These are phyloP conservation scores for Elsinoe fawcettii DNA, from an alignment of 2,329 filamentous ascomycete genomes.

Conservation along the genomic window DNA sequence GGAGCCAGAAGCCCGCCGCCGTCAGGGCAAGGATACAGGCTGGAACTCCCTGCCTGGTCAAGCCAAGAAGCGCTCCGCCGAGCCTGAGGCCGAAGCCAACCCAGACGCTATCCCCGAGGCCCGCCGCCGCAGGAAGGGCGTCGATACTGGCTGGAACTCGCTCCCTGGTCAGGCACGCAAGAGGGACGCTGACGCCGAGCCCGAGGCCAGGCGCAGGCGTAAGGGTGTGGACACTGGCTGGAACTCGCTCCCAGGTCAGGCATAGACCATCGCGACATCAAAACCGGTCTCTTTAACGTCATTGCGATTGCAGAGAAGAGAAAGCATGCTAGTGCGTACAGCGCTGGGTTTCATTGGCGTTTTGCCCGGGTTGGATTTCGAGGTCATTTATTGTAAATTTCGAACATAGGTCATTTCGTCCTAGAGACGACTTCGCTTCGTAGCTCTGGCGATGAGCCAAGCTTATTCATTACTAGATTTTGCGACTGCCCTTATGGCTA, in stretches of 20 bases:
- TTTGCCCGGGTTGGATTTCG: neutral
- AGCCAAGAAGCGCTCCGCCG: neutral
- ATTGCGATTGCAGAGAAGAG: neutral
- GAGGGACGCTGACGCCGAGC: slow-evolving; percentile 17
- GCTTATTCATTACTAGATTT: slow-evolving; percentile 1
- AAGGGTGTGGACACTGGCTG: slow-evolving; percentile 8
- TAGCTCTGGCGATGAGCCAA: slow-evolving; percentile 1
- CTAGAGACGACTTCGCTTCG: neutral
- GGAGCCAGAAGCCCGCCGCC: slow-evolving; percentile 1
- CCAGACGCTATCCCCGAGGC: neutral
- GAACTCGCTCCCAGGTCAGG: slow-evolving; percentile 11
- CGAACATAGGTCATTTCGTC: slow-evolving; percentile 2
- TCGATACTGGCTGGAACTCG: slow-evolving; percentile 15
- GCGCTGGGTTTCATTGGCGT: slow-evolving; percentile 5
- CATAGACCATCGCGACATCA: neutral
- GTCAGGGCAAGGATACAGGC: neutral
- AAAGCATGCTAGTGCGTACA: neutral
- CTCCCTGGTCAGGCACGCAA: slow-evolving; percentile 19
- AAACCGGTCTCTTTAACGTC: neutral
- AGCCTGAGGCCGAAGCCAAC: neutral
- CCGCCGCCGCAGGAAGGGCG: neutral
- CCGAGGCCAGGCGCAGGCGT: neutral
- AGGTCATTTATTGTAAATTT: slow-evolving; percentile 1
- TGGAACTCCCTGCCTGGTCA: slow-evolving; percentile 12
- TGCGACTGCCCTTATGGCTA: neutral